Percentiles rank a stretch among this genome's conserved stretches.
Conservation (phyloP, 176 grass and related monocot species). For the Typha latifolia region DNA sequence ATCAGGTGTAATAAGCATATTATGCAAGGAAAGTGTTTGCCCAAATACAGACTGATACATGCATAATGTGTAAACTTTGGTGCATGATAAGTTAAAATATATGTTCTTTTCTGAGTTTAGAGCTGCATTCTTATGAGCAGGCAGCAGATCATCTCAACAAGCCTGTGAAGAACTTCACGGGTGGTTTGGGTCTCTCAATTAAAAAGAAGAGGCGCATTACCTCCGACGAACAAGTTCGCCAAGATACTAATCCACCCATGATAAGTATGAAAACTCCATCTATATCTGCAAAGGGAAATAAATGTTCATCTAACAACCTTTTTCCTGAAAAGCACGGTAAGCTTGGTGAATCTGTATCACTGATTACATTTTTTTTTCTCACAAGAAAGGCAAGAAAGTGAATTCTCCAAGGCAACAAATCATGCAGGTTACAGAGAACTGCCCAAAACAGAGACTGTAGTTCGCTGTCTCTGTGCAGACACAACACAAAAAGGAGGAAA, state of each 20-base stretch:
- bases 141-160: neutral
- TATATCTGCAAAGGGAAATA: neutral
- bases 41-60: neutral
- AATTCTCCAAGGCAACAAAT: neutral
- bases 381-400: constrained; percentile 6
- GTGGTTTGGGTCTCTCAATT: neutral
- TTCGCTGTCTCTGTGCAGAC: neutral
- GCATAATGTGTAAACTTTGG: neutral
- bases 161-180: neutral
- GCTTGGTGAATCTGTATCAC: neutral
- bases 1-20: neutral
- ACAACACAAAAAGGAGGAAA: constrained; percentile 1
- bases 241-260: constrained; percentile 20
- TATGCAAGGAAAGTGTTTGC: neutral
- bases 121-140: neutral
- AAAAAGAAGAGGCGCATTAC: neutral
- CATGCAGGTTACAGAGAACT: constrained; percentile 3
- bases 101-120: neutral
- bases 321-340: neutral
- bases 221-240: constrained; percentile 16
- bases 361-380: neutral
- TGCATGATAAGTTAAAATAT: neutral
- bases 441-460: constrained; percentile 6
- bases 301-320: neutral
- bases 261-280: constrained; percentile 11